Conservation (phyloP, 2,329 filamentous ascomycete genomes). For the Shiraia bambusicola region DNA sequence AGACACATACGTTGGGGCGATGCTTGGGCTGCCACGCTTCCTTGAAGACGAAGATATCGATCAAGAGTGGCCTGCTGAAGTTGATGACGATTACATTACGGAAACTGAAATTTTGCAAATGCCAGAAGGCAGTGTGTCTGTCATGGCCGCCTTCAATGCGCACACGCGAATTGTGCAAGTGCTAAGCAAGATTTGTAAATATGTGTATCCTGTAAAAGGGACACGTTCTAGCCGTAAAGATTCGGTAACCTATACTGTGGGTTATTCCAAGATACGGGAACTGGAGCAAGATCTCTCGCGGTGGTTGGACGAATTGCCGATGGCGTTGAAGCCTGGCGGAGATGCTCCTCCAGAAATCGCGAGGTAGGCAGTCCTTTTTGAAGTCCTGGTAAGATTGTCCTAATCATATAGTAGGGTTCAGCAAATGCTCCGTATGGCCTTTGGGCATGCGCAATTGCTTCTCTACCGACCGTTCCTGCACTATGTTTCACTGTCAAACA, state of each 20-base stretch:
- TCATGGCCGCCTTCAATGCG: constrained; percentile 63
- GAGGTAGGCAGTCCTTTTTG: constrained; percentile 59
- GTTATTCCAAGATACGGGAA: constrained; percentile 64
- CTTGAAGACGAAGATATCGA: constrained; percentile 54
- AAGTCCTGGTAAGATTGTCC: neutral
- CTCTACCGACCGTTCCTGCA: constrained; percentile 82
- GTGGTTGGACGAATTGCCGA: constrained; percentile 69
- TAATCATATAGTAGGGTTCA: constrained; percentile 54
- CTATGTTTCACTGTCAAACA: constrained; percentile 67
- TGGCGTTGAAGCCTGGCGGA: constrained; percentile 74
- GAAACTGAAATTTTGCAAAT: constrained; percentile 53
- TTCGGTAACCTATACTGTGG: constrained; percentile 60
- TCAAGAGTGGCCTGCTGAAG: constrained; percentile 50
- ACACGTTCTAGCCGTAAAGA: constrained; percentile 40
- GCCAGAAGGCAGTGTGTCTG: constrained; percentile 56
- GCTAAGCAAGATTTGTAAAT: constrained; percentile 62
- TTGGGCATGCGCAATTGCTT: constrained; percentile 79
- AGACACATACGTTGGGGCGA: constrained; percentile 55
- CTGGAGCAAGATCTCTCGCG: constrained; percentile 63
- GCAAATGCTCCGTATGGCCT: constrained; percentile 75
- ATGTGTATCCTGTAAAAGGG: constrained; percentile 64
- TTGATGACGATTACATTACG: constrained; percentile 55
- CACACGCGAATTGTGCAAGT: constrained; percentile 60
- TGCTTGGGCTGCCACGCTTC: constrained; percentile 53
- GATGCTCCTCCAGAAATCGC: constrained; percentile 74